phyloP scores from a whole-genome alignment of 495 filamentous ascomycete genomes.

The Aspergillus taichungensis region DNA sequence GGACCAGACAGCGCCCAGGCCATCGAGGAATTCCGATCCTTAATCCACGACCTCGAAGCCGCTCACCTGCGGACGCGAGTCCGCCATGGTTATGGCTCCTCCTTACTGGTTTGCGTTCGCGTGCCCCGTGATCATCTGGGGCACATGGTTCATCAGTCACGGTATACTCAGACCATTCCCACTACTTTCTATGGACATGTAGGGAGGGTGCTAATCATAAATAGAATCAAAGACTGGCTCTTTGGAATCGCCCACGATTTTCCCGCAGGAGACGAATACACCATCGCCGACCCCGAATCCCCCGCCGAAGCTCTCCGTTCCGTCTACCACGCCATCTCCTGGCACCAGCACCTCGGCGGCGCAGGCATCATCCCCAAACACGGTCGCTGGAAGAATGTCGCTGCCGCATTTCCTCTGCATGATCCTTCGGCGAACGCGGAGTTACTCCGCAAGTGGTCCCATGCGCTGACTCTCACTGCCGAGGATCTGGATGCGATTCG shows the following conservation, averaged over 20 bases:
- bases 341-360: conserved; percentile 69
- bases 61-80: conserved; percentile 81
- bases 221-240: conserved; percentile 87
- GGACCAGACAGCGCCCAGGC: conserved; percentile 56
- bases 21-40: conserved; percentile 59
- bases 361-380: conserved; percentile 76
- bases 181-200: background rate
- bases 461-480: conserved; percentile 58
- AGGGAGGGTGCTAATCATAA: conserved; percentile 1
- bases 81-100: conserved; percentile 64
- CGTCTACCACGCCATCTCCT: conserved; percentile 78
- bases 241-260: conserved; percentile 69
- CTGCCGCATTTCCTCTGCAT: conserved; percentile 83
- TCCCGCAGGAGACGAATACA: conserved; percentile 45
- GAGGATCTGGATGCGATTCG: conserved; percentile 75
- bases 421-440: conserved; percentile 75
- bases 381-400: conserved; percentile 75
- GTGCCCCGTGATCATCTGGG: conserved; percentile 41
- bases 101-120: conserved; percentile 72
- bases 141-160: conserved; percentile 53
- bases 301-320: conserved; percentile 88
- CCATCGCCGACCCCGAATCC: conserved; percentile 52
- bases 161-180: conserved; percentile 23
- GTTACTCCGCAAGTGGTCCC: conserved; percentile 79
- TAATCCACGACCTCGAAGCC: conserved; percentile 61